phyloP scores from a whole-genome alignment of 2,329 filamentous ascomycete genomes.

The Fusarium miscanthi region DNA sequence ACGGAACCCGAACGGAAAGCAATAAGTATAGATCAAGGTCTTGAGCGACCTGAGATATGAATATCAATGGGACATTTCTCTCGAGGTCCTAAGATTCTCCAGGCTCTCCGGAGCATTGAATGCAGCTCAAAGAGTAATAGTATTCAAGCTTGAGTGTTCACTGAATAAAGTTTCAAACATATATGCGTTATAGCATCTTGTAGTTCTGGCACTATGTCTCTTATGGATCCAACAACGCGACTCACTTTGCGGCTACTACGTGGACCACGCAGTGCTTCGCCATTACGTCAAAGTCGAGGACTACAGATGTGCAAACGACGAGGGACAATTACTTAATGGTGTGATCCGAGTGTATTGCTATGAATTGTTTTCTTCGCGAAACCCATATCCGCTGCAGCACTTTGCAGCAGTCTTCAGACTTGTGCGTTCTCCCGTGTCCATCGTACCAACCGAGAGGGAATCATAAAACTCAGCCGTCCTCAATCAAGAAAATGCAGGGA shows the following conservation, averaged over 20 bases:
- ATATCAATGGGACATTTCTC: background rate
- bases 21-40: constrained; percentile 1
- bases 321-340: background rate
- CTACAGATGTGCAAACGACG: background rate
- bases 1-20: constrained; percentile 1
- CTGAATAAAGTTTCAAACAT: background rate
- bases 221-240: background rate
- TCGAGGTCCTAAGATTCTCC: background rate
- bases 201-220: background rate
- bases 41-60: background rate
- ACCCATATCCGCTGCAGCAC: background rate
- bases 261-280: background rate
- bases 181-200: background rate
- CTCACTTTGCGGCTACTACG: background rate
- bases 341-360: background rate
- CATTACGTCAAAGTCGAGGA: background rate
- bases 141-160: background rate
- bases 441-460: background rate
- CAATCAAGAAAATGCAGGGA: background rate
- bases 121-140: accelerated
- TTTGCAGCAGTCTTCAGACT: background rate
- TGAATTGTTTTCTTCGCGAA: background rate
- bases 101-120: background rate
- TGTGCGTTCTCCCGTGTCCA: constrained; percentile 1
- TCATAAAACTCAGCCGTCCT: background rate